Conservation (phyloP, 208 protist genomes). For the Leishmania gerbilli region DNA sequence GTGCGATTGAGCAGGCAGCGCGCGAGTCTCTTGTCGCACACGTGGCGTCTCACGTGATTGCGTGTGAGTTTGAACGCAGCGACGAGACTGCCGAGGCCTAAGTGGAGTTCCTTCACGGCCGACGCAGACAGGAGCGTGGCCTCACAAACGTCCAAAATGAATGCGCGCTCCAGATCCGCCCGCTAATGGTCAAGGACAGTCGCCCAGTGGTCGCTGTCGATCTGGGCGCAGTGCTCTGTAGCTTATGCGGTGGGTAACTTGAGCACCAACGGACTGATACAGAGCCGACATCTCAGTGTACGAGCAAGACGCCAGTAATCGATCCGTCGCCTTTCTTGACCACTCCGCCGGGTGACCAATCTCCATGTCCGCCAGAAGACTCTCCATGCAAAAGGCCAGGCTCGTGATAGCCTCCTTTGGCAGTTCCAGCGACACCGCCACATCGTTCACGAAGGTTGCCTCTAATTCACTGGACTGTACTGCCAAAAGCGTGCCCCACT, state of each 20-base stretch:
- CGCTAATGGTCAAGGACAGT: conserved; percentile 30
- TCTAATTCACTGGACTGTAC: conserved; percentile 1
- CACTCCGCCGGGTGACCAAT: conserved; percentile 15
- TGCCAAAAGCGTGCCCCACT: conserved; percentile 10
- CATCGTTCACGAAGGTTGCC: conserved; percentile 23
- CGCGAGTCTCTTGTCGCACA: conserved; percentile 9
- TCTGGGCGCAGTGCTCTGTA: conserved; percentile 39
- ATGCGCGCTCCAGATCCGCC: conserved; percentile 27
- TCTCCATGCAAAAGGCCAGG: conserved; percentile 28
- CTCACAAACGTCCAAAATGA: conserved; percentile 35
- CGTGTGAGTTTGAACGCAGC: conserved; percentile 39
- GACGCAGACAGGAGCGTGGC: not conserved
- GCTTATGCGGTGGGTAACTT: not conserved
- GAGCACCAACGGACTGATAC: conserved; percentile 14
- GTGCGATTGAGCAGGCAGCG: conserved; percentile 10
- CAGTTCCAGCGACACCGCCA: conserved; percentile 5
- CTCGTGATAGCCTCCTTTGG: conserved; percentile 2
- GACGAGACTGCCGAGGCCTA: conserved; percentile 32
- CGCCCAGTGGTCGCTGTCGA: conserved; percentile 51
- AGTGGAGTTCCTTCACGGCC: conserved; percentile 23
- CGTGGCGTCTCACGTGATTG: not conserved
- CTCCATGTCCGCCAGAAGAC: conserved; percentile 32
- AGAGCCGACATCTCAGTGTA: conserved; percentile 38
- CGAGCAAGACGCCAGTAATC: conserved; percentile 6
- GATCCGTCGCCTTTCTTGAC: conserved; percentile 10